phyloP scores from a whole-genome alignment of 2,329 filamentous ascomycete species.

The Phyllosticta citriasiana region DNA sequence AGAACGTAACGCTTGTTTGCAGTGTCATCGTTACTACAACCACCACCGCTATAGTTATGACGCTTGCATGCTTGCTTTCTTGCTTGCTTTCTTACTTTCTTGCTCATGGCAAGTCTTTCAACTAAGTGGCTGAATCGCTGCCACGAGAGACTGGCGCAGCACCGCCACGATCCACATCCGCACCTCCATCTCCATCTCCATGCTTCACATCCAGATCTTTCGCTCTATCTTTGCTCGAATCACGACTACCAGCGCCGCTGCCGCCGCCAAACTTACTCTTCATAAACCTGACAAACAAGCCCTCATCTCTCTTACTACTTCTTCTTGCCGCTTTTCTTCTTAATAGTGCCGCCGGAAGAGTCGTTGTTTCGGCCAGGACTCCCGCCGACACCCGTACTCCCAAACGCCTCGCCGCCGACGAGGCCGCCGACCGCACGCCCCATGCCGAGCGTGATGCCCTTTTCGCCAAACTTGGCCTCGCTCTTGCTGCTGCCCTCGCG shows the following conservation, averaged over 20 bases:
- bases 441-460: constrained; percentile 25
- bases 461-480: constrained; percentile 19
- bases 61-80: too few species aligned
- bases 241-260: not conserved
- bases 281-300: not conserved
- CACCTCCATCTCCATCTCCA: not conserved
- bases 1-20: too few species aligned
- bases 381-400: constrained; percentile 3
- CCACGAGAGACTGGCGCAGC: too few species aligned
- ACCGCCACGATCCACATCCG: too few species aligned
- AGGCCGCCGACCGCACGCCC: constrained; percentile 24
- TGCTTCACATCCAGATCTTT: not conserved
- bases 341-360: constrained; percentile 5
- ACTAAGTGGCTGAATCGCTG: too few species aligned
- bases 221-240: not conserved
- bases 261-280: not conserved
- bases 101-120: too few species aligned
- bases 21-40: too few species aligned
- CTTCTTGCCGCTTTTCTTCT: constrained; percentile 8
- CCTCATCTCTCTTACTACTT: not conserved
- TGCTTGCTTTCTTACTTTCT: too few species aligned
- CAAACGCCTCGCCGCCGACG: constrained; percentile 12
- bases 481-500: constrained; percentile 17
- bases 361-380: constrained; percentile 16
- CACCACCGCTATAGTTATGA: too few species aligned